Conservation (phyloP, 345 rosid genomes). For the Aquilaria malaccensis region DNA sequence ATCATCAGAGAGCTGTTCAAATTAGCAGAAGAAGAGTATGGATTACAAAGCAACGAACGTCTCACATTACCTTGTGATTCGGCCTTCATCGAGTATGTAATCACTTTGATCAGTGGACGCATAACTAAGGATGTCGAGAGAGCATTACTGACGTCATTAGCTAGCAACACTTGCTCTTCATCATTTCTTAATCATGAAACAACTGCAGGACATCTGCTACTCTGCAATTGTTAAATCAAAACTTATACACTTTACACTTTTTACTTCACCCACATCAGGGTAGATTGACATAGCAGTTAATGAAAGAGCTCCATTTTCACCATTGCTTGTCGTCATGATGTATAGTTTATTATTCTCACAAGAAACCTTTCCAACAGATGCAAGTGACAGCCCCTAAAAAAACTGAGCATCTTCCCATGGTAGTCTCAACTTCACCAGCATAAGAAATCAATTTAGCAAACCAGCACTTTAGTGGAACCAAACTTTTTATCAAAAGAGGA, state of each 20-base stretch:
- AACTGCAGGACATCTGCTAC: background rate
- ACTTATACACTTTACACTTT: background rate
- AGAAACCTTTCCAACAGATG: too few relatives aligned
- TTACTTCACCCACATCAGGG: background rate
- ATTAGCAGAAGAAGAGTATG: slow-evolving; percentile 29
- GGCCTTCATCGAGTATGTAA: slow-evolving; percentile 15
- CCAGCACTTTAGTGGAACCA: too few relatives aligned
- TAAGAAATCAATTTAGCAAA: too few relatives aligned
- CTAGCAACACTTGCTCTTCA: slow-evolving; percentile 3
- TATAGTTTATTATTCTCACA: too few relatives aligned
- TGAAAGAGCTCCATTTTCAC: background rate
- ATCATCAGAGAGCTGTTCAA: slow-evolving; percentile 18
- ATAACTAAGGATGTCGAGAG: slow-evolving; percentile 9
- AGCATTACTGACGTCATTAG: slow-evolving; percentile 11
- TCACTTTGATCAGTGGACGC: slow-evolving; percentile 8
- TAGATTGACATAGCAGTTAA: background rate
- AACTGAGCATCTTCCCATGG: too few relatives aligned
- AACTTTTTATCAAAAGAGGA: too few relatives aligned
- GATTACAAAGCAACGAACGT: slow-evolving; percentile 18
- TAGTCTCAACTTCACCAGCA: too few relatives aligned
- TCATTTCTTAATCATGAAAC: slow-evolving; percentile 2
- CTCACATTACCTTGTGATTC: slow-evolving; percentile 30
- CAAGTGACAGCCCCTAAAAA: too few relatives aligned
- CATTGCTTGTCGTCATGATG: too few relatives aligned
- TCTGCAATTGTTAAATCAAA: background rate